Evolutionary conservation across 2,329 filamentous ascomycete genomes (phyloP).

Genomic region (Daldinia sp.): DNA sequence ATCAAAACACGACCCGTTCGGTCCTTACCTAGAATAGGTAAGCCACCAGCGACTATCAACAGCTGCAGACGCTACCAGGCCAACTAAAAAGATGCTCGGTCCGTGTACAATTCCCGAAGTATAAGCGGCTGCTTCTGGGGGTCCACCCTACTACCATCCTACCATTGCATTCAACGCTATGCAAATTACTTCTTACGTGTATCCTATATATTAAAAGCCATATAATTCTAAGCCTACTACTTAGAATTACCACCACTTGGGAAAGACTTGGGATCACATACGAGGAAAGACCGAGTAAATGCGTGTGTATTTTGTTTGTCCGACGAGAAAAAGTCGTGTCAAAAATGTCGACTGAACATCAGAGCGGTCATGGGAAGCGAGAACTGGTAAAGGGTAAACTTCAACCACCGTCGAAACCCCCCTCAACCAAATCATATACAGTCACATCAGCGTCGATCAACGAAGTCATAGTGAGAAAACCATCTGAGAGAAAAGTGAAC

Average conservation of each 20-base stretch:
- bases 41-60: conserved; percentile 4
- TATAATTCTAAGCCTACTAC: conserved; percentile 21
- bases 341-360: conserved; percentile 24
- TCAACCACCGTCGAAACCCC: conserved; percentile 38
- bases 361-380: conserved; percentile 26
- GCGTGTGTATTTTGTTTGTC: conserved; percentile 7
- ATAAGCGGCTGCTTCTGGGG: conserved; percentile 33
- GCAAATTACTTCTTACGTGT: conserved; percentile 14
- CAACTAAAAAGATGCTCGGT: conserved; percentile 22
- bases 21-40: conserved; percentile 21
- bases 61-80: neutral
- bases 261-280: conserved; percentile 5
- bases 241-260: conserved; percentile 14
- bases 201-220: conserved; percentile 16
- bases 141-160: conserved; percentile 18
- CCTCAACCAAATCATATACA: conserved; percentile 47
- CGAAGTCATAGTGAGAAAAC: conserved; percentile 44
- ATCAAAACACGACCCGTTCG: conserved; percentile 1
- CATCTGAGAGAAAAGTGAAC: conserved; percentile 26
- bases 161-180: conserved; percentile 19
- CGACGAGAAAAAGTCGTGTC: neutral
- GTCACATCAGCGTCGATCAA: conserved; percentile 43
- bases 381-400: conserved; percentile 45
- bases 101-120: conserved; percentile 32
- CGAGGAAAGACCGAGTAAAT: conserved; percentile 13